Evolutionary conservation across 805 yeast genomes (phyloP).

Genomic region (Lipomyces japonicus): DNA sequence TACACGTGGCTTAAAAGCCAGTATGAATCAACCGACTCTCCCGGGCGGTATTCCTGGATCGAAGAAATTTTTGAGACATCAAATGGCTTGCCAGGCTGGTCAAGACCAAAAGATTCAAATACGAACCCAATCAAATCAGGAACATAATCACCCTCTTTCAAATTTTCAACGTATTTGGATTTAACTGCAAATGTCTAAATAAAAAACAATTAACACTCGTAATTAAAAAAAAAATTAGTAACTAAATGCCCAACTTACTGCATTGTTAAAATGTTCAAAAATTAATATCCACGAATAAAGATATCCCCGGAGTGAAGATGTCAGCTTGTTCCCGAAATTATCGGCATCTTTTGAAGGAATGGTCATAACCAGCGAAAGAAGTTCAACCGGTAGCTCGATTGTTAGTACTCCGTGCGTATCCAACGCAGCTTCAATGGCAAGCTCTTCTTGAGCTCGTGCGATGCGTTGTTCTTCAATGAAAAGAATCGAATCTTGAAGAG

Average conservation of each 20-base stretch:
- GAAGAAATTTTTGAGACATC: slow-evolving; percentile 28
- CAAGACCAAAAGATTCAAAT: slow-evolving; percentile 47
- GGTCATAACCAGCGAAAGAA: slow-evolving; percentile 39
- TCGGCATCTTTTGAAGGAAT: slow-evolving; percentile 14
- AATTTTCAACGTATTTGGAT: slow-evolving; percentile 54
- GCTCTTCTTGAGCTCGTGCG: slow-evolving; percentile 46
- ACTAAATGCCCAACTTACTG: slow-evolving; percentile 35
- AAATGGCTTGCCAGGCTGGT: slow-evolving; percentile 32
- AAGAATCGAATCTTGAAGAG: slow-evolving; percentile 43
- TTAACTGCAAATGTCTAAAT: slow-evolving; percentile 53
- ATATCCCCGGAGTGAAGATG: slow-evolving; percentile 37
- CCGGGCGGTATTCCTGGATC: slow-evolving; percentile 30
- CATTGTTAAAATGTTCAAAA: slow-evolving; percentile 57
- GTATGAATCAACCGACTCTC: slow-evolving; percentile 37
- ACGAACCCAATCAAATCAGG: slow-evolving; percentile 51
- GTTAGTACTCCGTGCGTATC: slow-evolving; percentile 26
- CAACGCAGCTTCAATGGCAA: slow-evolving; percentile 43
- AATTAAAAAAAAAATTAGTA: too few relatives aligned
- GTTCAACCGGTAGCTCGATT: slow-evolving; percentile 42
- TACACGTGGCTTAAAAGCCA: slow-evolving; percentile 49
- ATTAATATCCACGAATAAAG: slow-evolving; percentile 69
- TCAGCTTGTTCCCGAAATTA: slow-evolving; percentile 6
- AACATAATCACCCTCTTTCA: slow-evolving; percentile 50
- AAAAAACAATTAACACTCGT: neutral
- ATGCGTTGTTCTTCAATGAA: slow-evolving; percentile 41